Evolutionary conservation across 768 basidiomycete species (phyloP), one percentile per base, ranked within the genome.

Genomic region (Collybia mongolica): DNA sequence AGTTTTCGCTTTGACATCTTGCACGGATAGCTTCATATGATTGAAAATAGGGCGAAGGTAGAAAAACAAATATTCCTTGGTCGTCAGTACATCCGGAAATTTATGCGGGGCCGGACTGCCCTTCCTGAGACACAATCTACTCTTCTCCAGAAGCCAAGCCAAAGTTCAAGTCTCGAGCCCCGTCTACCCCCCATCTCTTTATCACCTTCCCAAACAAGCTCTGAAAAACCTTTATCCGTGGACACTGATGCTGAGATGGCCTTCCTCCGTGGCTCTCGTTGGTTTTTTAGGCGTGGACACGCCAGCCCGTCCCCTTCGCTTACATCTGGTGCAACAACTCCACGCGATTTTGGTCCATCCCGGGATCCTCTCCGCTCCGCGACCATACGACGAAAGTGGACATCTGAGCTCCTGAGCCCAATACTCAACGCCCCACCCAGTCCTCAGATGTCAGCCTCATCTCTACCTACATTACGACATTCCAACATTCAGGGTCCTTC

Each of bases 41-140:
- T 98, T 51, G 84, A 88, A 62, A 98, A 98, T 65, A 80, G 96
- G n/a, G 77, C 83, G 56, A 81, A 82, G 7, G 74, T 92, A n/a
- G 88, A 97, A 67, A 84, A 83, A 48, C 86, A 93, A 58, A 90
- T 97, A 42, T 73, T 84, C 36, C 71, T 85, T 9, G 93, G 94
- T 17, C 83, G 93, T 9, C 83, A 88, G 60, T 74, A 76, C 45
- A 76, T 92, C 37, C 86, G 90, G 17, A 77, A 68, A 53, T 70
- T 76, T 6, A 66, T 79, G 39, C 82, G 81, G 69, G 65, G 55
- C 64, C 59, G 24, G 54, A 43, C 23, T 36, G 50, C 44, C 22
- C 50, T 20, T 44, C 55, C 48, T 36, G 64, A 63, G 51, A 54
- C 61, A 29, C 60, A 58, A 22, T 55, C 65, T 23, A 45, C 57